Conservation (phyloP, 2,329 filamentous ascomycete genomes). For the Alternaria panax region DNA sequence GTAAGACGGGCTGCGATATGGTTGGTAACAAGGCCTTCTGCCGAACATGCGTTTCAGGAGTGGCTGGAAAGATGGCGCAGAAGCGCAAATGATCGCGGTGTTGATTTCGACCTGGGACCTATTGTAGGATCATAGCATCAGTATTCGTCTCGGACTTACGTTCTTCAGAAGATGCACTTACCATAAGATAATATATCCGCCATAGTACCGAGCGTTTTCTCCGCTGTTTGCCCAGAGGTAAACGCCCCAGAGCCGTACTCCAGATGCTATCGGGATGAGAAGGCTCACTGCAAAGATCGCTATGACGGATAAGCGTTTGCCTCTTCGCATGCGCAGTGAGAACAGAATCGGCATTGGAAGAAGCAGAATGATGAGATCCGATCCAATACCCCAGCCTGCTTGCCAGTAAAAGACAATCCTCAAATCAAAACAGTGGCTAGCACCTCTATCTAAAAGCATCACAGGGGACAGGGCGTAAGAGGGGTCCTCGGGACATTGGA, state of each 20-base stretch:
- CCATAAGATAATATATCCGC: constrained; percentile 36
- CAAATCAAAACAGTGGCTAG: constrained; percentile 25
- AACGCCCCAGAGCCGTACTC: constrained; percentile 27
- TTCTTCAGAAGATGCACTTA: neutral
- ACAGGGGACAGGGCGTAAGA: constrained; percentile 17
- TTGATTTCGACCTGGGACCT: constrained; percentile 35
- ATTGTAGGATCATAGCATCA: neutral
- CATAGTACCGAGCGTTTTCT: constrained; percentile 24
- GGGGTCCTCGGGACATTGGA: constrained; percentile 31
- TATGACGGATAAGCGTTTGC: constrained; percentile 32
- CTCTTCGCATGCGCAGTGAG: constrained; percentile 30
- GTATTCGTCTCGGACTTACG: neutral
- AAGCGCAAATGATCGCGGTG: constrained; percentile 36
- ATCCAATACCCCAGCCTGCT: constrained; percentile 34
- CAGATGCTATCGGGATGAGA: constrained; percentile 31
- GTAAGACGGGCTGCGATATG: constrained; percentile 17
- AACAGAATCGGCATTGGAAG: constrained; percentile 35
- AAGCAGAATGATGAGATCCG: constrained; percentile 31
- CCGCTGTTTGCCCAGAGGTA: constrained; percentile 26
- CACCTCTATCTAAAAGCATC: constrained; percentile 21
- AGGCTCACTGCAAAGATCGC: constrained; percentile 33
- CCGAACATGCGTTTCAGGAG: constrained; percentile 26
- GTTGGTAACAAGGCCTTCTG: constrained; percentile 13
- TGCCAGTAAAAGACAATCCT: constrained; percentile 26
- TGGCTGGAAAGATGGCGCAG: constrained; percentile 33